These are phyloP conservation scores for Boletus subparvulus DNA, from an alignment of 768 basidiomycete species.

Conservation along the genomic window DNA sequence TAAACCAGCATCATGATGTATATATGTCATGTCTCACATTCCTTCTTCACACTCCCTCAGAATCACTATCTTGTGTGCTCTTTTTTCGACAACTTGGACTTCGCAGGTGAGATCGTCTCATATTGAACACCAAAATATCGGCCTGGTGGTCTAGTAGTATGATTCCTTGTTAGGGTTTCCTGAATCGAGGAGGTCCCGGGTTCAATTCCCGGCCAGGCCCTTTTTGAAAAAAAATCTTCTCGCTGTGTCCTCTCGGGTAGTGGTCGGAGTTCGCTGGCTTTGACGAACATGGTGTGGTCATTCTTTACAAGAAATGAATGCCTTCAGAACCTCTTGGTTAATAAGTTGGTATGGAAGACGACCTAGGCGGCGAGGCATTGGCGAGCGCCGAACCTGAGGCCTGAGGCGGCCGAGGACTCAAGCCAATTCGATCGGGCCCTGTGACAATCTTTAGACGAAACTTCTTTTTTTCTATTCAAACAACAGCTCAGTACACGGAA, in stretches of 20 bases:
- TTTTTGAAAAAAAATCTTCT: neutral
- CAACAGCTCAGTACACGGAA: conserved; percentile 6
- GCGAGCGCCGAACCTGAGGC: too few species aligned
- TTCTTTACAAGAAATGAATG: neutral
- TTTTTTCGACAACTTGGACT: neutral
- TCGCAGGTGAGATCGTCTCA: neutral
- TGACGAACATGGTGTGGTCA: neutral
- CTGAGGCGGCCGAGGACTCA: too few species aligned
- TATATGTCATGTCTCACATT: conserved; percentile 4
- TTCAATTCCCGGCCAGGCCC: conserved; percentile 59
- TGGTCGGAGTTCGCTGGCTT: conserved; percentile 3
- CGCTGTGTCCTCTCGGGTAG: neutral
- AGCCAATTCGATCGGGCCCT: too few species aligned
- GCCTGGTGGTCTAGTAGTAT: conserved; percentile 67
- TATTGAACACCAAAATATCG: neutral
- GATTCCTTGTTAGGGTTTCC: conserved; percentile 59
- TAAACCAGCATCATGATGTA: conserved; percentile 5
- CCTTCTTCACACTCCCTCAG: conserved; percentile 14
- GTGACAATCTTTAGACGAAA: too few species aligned
- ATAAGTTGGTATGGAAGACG: too few species aligned
- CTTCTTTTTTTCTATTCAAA: neutral
- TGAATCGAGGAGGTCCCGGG: conserved; percentile 57
- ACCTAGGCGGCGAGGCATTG: too few species aligned
- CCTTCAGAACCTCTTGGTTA: neutral
- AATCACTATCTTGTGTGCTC: neutral